Conservation (phyloP, 2,329 filamentous ascomycete species). For the Thermomyces lanuginosus region DNA sequence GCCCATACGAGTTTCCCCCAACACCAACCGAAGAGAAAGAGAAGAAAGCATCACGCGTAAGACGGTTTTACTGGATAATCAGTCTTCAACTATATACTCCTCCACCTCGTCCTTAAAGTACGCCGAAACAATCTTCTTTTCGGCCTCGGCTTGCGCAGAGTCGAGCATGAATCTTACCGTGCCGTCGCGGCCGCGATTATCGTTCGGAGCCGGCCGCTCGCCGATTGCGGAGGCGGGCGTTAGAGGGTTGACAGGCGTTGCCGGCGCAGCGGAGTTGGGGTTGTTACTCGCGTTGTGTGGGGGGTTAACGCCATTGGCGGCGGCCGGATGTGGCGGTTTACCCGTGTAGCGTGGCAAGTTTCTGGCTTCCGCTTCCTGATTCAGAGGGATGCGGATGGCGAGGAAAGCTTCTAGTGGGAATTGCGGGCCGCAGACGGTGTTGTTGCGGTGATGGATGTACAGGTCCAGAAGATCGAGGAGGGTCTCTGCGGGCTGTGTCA, state of each 20-base stretch:
- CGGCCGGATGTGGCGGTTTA: conserved; percentile 1
- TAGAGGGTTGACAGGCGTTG: conserved; percentile 17
- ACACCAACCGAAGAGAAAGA: not conserved
- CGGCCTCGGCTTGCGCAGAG: conserved; percentile 53
- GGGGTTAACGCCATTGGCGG: conserved; percentile 6
- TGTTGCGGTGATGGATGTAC: conserved; percentile 67
- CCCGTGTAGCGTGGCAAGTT: conserved; percentile 41
- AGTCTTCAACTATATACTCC: conserved; percentile 34
- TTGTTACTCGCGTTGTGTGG: conserved; percentile 7
- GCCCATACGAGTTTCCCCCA: too few species aligned
- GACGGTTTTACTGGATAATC: too few species aligned
- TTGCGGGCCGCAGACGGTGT: conserved; percentile 55
- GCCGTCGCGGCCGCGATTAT: conserved; percentile 43
- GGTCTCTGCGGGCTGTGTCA: conserved; percentile 43
- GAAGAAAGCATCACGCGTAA: too few species aligned
- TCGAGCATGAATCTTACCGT: conserved; percentile 86
- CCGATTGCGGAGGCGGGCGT: conserved; percentile 32
- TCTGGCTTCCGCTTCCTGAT: conserved; percentile 56
- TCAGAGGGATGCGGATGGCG: conserved; percentile 69
- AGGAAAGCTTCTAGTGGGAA: conserved; percentile 68
- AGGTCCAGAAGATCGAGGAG: conserved; percentile 81
- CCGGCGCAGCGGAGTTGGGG: conserved; percentile 11
- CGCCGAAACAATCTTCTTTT: conserved; percentile 49
- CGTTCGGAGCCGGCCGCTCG: conserved; percentile 27
- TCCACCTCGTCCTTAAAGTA: conserved; percentile 66